Evolutionary conservation across 106 monocot species (phyloP).

Genomic region (Dendrobium chrysotoxum): DNA sequence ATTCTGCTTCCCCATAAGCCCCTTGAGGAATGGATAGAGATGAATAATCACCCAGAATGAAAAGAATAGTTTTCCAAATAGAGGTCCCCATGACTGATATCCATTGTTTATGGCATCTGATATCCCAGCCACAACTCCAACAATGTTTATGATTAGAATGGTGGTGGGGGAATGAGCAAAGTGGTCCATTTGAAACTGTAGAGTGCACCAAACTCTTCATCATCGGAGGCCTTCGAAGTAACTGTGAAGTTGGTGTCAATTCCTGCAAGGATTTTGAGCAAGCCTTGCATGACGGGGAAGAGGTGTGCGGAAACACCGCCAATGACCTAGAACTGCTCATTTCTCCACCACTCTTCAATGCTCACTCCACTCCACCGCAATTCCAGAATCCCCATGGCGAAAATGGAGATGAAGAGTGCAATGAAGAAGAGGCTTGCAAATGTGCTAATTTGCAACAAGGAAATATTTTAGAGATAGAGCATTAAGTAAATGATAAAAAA

Average conservation of each 20-base stretch:
- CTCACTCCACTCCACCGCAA: conserved; percentile 21
- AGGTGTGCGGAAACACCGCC: conserved; percentile 68
- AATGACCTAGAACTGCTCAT: conserved; percentile 82
- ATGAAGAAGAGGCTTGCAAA: conserved; percentile 82
- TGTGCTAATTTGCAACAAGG: conserved; percentile 24
- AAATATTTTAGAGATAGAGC: conserved; percentile 6
- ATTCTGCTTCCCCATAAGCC: conserved; percentile 85
- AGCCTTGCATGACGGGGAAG: conserved; percentile 62
- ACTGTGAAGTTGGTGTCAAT: conserved; percentile 76
- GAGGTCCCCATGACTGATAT: too few species aligned
- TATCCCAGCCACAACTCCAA: too few species aligned
- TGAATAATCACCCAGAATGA: conserved; percentile 90
- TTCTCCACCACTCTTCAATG: conserved; percentile 88
- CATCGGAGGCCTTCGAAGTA: conserved; percentile 5
- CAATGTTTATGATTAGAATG: conserved; percentile 49
- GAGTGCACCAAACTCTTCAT: conserved; percentile 68
- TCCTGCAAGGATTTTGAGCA: conserved; percentile 63
- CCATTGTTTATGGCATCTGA: too few species aligned
- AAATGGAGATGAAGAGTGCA: conserved; percentile 49
- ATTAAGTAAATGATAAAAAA: neutral
- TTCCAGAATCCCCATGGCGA: conserved; percentile 54
- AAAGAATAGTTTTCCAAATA: conserved; percentile 86
- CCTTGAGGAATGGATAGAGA: conserved; percentile 91
- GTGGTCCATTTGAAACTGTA: conserved; percentile 93
- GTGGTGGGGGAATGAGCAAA: conserved; percentile 83